A percentile compares a stretch with the other conserved stretches of the same genome.
These are phyloP conservation scores for Daldinia bambusicola DNA, from an alignment of 495 filamentous ascomycete genomes.

Conservation along the genomic window DNA sequence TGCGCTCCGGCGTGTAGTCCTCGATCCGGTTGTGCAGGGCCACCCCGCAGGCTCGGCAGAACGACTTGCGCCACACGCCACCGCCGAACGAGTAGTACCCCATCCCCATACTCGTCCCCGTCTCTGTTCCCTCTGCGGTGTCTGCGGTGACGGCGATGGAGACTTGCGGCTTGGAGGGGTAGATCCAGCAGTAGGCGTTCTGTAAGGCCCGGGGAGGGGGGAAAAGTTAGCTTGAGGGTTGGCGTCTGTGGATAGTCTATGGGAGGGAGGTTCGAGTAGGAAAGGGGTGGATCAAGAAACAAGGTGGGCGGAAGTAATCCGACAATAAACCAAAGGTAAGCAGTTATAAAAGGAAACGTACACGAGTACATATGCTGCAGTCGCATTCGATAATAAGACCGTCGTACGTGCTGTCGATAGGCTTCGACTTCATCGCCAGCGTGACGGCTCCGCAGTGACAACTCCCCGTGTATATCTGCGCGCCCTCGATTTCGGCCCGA, in stretches of 20 bases:
- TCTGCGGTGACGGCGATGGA: constrained; percentile 13
- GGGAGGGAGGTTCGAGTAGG: not conserved
- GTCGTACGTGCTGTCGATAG: constrained; percentile 41
- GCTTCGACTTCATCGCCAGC: constrained; percentile 45
- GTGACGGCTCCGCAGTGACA: constrained; percentile 52
- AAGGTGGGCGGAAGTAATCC: not conserved
- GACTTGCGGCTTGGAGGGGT: constrained; percentile 39
- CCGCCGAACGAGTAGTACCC: constrained; percentile 46
- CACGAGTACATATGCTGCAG: constrained; percentile 48
- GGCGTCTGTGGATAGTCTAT: too few species aligned
- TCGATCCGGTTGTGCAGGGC: constrained; percentile 34
- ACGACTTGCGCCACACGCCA: constrained; percentile 36
- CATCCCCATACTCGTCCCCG: constrained; percentile 18
- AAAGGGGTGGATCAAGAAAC: too few species aligned
- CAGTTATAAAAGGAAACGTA: constrained; percentile 25
- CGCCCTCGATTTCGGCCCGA: constrained; percentile 25
- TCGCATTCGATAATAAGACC: constrained; percentile 33
- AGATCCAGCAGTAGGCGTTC: constrained; percentile 41
- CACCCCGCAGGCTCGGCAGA: constrained; percentile 48
- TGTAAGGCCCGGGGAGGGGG: too few species aligned
- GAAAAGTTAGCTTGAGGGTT: too few species aligned
- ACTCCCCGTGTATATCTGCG: constrained; percentile 45
- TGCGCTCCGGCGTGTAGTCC: constrained; percentile 22
- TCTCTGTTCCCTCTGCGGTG: not conserved
- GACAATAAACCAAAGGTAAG: not conserved